Evolutionary conservation across 768 basidiomycete species (phyloP).

Genomic region (Pleurotus platypus): DNA sequence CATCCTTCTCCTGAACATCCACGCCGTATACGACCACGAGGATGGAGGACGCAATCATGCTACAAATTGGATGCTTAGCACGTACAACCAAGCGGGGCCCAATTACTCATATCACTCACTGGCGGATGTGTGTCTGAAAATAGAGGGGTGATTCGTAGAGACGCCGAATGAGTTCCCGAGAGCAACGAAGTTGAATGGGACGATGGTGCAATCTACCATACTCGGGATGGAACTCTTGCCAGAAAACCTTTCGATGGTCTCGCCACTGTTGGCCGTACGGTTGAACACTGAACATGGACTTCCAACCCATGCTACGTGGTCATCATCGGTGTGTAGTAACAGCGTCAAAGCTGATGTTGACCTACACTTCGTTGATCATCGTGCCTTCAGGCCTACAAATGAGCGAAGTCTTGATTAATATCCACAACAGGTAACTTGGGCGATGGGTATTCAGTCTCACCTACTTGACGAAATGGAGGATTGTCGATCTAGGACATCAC

Average conservation of each 20-base stretch:
- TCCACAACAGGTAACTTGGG: no score
- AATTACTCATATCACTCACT: constrained; percentile 6
- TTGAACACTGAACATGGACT: constrained; percentile 24
- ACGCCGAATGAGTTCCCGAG: constrained; percentile 15
- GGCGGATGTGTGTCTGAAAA: constrained; percentile 10
- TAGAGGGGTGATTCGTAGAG: constrained; percentile 14
- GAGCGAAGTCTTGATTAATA: no score
- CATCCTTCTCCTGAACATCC: constrained; percentile 23
- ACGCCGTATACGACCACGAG: constrained; percentile 31
- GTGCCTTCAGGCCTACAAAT: neutral
- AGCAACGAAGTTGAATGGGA: constrained; percentile 19
- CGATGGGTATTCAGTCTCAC: constrained; percentile 6
- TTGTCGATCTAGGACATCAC: constrained; percentile 49
- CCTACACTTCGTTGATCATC: neutral
- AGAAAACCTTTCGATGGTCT: constrained; percentile 21
- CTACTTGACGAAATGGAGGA: constrained; percentile 47
- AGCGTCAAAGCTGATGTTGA: neutral
- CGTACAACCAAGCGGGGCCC: constrained; percentile 4
- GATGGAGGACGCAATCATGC: constrained; percentile 21
- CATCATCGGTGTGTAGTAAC: no score
- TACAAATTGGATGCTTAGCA: constrained; percentile 12
- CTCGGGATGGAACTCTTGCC: constrained; percentile 22
- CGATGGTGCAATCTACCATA: constrained; percentile 14
- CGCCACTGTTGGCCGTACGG: constrained; percentile 27
- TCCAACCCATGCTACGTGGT: constrained; percentile 27